phyloP scores from a whole-genome alignment of 441 rosid genomes.

The Adansonia madagascariensis region DNA sequence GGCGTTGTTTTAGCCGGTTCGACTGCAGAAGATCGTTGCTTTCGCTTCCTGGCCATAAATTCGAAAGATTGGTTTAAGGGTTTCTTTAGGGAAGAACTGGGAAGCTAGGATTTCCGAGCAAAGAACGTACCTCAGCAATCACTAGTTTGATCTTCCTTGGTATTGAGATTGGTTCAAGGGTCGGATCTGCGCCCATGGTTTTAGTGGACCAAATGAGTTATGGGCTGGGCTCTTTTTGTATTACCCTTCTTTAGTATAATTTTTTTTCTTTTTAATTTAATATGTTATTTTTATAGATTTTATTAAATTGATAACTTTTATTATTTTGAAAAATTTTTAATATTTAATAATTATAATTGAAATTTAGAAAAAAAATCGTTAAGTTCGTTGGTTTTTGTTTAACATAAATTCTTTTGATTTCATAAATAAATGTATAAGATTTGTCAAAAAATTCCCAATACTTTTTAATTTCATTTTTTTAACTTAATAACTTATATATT shows the following conservation, averaged over 20 bases:
- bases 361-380: too few species aligned
- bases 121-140: not conserved
- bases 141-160: not conserved
- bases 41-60: slow-evolving; percentile 63
- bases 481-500: too few species aligned
- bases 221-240: not conserved
- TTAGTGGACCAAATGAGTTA: not conserved
- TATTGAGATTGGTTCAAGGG: not conserved
- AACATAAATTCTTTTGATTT: too few species aligned
- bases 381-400: too few species aligned
- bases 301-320: too few species aligned
- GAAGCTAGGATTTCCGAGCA: slow-evolving; percentile 17
- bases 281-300: too few species aligned
- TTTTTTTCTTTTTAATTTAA: not conserved
- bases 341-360: too few species aligned
- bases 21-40: slow-evolving; percentile 41
- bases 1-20: slow-evolving; percentile 26
- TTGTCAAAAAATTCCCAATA: too few species aligned
- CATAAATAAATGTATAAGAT: too few species aligned
- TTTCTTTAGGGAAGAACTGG: not conserved
- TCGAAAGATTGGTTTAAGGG: not conserved
- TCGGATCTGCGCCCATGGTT: not conserved
- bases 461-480: too few species aligned
- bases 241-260: not conserved
- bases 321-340: too few species aligned